phyloP scores from a whole-genome alignment of 495 filamentous ascomycete genomes.

The Neurospora pannonica region DNA sequence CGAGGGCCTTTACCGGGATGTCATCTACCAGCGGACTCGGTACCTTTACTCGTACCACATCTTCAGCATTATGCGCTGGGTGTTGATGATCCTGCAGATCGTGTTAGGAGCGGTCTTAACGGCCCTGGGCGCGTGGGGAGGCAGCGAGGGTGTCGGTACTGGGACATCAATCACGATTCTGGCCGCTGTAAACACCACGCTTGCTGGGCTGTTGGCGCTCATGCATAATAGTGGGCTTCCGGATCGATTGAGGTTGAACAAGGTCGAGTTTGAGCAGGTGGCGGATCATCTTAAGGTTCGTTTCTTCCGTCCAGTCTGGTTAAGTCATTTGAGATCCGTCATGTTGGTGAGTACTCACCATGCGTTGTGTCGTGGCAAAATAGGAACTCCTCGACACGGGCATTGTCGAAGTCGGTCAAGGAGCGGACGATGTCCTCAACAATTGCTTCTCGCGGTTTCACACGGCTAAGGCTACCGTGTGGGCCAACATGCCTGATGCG shows the following conservation, averaged over 20 bases:
- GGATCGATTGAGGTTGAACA: constrained; percentile 36
- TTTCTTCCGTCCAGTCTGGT: background rate
- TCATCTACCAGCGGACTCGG: constrained; percentile 30
- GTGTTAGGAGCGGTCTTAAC: constrained; percentile 35
- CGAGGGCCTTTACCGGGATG: constrained; percentile 35
- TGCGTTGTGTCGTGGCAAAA: background rate
- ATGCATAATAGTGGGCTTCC: constrained; percentile 44
- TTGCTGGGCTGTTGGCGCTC: constrained; percentile 39
- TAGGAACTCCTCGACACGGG: constrained; percentile 35
- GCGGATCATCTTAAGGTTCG: constrained; percentile 35
- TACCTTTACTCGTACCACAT: constrained; percentile 26
- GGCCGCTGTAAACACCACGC: constrained; percentile 39
- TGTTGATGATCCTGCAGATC: constrained; percentile 35
- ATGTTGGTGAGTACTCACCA: background rate
- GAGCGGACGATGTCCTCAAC: constrained; percentile 29
- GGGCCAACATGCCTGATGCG: constrained; percentile 33
- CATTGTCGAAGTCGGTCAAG: constrained; percentile 27
- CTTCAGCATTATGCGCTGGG: constrained; percentile 27
- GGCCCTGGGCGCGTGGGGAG: constrained; percentile 28
- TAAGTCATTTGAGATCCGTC: background rate
- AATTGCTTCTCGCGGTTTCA: constrained; percentile 32
- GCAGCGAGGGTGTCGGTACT: constrained; percentile 11
- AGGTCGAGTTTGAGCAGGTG: constrained; percentile 34
- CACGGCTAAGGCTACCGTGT: constrained; percentile 30
- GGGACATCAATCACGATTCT: constrained; percentile 33